These are phyloP conservation scores for Leptomonas seymouri DNA, from an alignment of 208 protist genomes.

Conservation along the genomic window DNA sequence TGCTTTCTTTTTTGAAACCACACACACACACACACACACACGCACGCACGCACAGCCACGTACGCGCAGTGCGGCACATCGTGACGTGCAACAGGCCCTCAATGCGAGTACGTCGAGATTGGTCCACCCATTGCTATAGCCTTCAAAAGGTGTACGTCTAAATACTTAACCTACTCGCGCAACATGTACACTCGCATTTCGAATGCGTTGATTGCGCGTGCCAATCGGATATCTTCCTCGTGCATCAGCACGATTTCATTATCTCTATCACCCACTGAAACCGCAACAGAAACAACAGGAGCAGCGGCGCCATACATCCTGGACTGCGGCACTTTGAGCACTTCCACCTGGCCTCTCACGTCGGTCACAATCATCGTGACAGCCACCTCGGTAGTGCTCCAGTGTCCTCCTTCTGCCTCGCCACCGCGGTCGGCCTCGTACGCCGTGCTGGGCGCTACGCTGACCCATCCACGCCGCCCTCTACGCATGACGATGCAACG, in stretches of 20 bases:
- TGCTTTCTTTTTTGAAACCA: background rate
- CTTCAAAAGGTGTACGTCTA: no score
- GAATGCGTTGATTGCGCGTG: slow-evolving; percentile 1
- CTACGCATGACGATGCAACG: background rate
- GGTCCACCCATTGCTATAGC: no score
- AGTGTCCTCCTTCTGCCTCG: background rate
- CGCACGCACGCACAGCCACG: no score
- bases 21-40: no score
- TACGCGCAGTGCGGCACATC: no score
- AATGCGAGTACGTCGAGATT: no score
- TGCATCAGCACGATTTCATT: background rate
- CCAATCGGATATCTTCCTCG: background rate
- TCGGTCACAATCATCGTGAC: slow-evolving; percentile 4
- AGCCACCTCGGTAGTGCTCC: background rate
- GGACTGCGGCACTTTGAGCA: slow-evolving; percentile 6
- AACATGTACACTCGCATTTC: slow-evolving; percentile 13
- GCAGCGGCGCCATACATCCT: background rate
- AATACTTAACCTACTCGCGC: no score
- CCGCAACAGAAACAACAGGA: background rate
- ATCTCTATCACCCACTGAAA: background rate
- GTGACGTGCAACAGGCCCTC: no score
- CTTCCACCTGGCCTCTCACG: slow-evolving; percentile 9
- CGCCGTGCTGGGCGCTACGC: slow-evolving; percentile 2
- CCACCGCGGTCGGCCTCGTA: background rate
- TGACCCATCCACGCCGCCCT: slow-evolving; percentile 5